phyloP scores from a whole-genome alignment of 73 alveolate species.

The Durusdinium trenchii region DNA sequence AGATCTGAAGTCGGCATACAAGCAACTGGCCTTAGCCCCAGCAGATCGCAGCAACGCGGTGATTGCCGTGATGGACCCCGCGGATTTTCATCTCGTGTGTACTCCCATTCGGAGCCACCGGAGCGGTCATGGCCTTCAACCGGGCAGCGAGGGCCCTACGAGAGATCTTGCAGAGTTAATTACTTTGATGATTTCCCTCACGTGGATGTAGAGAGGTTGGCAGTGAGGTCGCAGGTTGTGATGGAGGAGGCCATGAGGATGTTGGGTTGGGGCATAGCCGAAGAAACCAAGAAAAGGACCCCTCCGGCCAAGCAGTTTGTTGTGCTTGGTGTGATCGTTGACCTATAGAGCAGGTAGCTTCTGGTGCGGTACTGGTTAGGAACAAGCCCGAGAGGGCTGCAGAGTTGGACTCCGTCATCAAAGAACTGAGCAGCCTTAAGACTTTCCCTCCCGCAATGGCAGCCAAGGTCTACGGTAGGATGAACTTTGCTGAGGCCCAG shows the following conservation, averaged over 20 bases:
- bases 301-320: not conserved
- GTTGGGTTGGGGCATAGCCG: not conserved
- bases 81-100: not conserved
- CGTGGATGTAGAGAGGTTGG: not conserved
- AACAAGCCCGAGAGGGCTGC: not conserved
- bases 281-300: not conserved
- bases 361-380: not conserved
- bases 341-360: not conserved
- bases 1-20: no score
- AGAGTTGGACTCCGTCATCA: not conserved
- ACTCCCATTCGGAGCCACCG: no score
- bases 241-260: not conserved
- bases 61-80: not conserved
- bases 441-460: not conserved
- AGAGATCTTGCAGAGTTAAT: no score
- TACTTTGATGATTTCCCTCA: no score
- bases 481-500: not conserved
- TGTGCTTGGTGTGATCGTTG: not conserved
- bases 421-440: not conserved
- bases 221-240: not conserved
- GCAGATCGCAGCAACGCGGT: not conserved
- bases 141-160: slow-evolving; percentile 1
- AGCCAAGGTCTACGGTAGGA: not conserved
- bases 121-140: no score
- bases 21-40: not conserved